Percentiles rank a stretch among this genome's conserved stretches.
These are phyloP conservation scores for Aspergillus sclerotialis DNA, from an alignment of 2,329 filamentous ascomycete species.

Conservation along the genomic window DNA sequence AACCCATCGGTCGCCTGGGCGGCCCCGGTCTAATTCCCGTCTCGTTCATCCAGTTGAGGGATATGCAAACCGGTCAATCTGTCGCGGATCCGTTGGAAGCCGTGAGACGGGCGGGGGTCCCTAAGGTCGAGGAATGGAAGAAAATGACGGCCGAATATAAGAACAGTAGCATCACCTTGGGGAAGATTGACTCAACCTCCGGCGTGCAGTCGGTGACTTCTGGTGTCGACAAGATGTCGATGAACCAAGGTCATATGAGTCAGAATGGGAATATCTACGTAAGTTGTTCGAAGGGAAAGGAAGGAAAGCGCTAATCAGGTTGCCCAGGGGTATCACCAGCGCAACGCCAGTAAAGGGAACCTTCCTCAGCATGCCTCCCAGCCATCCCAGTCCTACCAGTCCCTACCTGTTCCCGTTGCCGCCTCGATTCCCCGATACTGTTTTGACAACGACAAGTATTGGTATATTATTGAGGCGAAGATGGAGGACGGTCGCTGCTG, in stretches of 20 bases:
- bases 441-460: constrained; percentile 96
- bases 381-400: constrained; percentile 38
- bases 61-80: constrained; percentile 80
- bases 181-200: constrained; percentile 63
- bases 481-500: constrained; percentile 87
- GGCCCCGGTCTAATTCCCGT: constrained; percentile 93
- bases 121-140: constrained; percentile 97
- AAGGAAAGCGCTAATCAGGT: neutral
- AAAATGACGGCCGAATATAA: constrained; percentile 99
- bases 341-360: constrained; percentile 31
- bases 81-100: constrained; percentile 78
- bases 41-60: constrained; percentile 91
- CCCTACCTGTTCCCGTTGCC: constrained; percentile 65
- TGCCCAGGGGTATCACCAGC: constrained; percentile 29
- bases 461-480: constrained; percentile 91
- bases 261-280: constrained; percentile 46
- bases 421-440: constrained; percentile 89
- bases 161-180: constrained; percentile 94
- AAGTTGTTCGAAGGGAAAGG: constrained; percentile 19
- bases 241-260: constrained; percentile 53
- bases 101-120: constrained; percentile 80
- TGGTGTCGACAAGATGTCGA: constrained; percentile 71
- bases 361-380: constrained; percentile 28
- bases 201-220: constrained; percentile 56
- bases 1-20: constrained; percentile 95